A percentile compares a stretch with the other conserved stretches of the same genome.
phyloP scores from a whole-genome alignment of 768 basidiomycete genomes.

The Trametes elegans region DNA sequence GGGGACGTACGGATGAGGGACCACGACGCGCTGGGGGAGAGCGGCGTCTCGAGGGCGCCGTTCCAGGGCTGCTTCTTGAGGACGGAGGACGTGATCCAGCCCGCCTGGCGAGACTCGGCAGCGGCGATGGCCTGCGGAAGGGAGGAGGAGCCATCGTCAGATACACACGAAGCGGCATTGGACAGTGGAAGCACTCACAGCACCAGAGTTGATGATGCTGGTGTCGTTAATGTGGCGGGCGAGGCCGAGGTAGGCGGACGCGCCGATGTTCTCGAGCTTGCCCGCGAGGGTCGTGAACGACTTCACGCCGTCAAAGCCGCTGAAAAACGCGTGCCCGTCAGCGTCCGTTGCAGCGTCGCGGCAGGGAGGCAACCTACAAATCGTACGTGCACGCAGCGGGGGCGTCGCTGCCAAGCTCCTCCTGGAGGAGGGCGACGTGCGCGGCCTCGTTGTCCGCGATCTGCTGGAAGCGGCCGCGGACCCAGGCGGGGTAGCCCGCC shows the following conservation, averaged over 20 bases:
- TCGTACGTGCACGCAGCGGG: constrained; percentile 56
- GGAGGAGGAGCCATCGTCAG: not conserved
- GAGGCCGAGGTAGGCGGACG: constrained; percentile 59
- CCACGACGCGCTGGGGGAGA: constrained; percentile 39
- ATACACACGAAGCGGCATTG: too few species aligned
- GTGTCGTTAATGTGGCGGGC: constrained; percentile 39
- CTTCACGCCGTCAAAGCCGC: constrained; percentile 41
- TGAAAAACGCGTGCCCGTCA: not conserved
- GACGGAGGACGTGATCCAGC: constrained; percentile 45
- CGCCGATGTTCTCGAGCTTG: constrained; percentile 50
- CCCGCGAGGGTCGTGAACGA: constrained; percentile 46
- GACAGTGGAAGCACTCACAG: constrained; percentile 24
- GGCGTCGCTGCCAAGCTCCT: constrained; percentile 42
- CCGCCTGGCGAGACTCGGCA: constrained; percentile 49
- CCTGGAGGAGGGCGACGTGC: constrained; percentile 53
- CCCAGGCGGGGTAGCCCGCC: constrained; percentile 48
- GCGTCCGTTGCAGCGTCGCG: not conserved
- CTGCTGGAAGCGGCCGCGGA: constrained; percentile 48
- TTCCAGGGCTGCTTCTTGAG: constrained; percentile 43
- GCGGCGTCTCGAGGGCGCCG: constrained; percentile 40
- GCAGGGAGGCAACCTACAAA: constrained; percentile 42
- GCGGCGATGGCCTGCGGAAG: constrained; percentile 44
- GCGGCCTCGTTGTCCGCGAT: constrained; percentile 52
- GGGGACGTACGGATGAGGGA: constrained; percentile 36
- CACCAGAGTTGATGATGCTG: constrained; percentile 50